Conservation (phyloP, 2,329 filamentous ascomycete species). For the Rasamsonia emersonii region DNA sequence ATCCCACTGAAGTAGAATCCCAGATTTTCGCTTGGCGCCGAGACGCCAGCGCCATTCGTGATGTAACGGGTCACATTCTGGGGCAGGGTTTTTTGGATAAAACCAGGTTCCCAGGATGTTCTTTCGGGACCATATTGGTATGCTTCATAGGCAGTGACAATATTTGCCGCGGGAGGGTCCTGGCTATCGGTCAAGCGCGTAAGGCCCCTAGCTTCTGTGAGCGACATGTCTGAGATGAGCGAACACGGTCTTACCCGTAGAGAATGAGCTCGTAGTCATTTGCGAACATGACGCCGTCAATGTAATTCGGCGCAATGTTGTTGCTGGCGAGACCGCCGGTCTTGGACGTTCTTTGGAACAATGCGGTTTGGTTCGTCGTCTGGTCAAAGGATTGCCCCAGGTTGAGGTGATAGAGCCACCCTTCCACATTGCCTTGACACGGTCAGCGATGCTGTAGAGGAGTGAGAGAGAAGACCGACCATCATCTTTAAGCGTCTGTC, state of each 20-base stretch:
- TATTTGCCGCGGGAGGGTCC: slow-evolving; percentile 32
- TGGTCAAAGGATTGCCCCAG: slow-evolving; percentile 49
- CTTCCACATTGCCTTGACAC: slow-evolving; percentile 43
- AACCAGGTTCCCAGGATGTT: slow-evolving; percentile 37
- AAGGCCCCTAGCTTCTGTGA: slow-evolving; percentile 35
- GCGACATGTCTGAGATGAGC: neutral
- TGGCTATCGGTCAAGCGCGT: slow-evolving; percentile 27
- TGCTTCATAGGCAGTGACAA: slow-evolving; percentile 44
- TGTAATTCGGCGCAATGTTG: slow-evolving; percentile 48
- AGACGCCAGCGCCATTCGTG: slow-evolving; percentile 56
- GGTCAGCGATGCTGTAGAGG: slow-evolving; percentile 3
- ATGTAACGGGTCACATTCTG: slow-evolving; percentile 51
- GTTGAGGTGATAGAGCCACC: slow-evolving; percentile 51
- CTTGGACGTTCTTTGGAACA: slow-evolving; percentile 45
- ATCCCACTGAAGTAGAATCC: slow-evolving; percentile 65
- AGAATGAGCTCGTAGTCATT: slow-evolving; percentile 57
- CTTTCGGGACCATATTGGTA: slow-evolving; percentile 45
- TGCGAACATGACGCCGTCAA: slow-evolving; percentile 56
- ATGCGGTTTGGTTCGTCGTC: slow-evolving; percentile 43
- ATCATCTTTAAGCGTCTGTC: slow-evolving; percentile 33
- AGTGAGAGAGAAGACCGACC: slow-evolving; percentile 20
- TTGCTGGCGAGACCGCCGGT: slow-evolving; percentile 41
- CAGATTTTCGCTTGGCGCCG: slow-evolving; percentile 59
- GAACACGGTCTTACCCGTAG: slow-evolving; percentile 43
- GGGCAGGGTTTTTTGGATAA: slow-evolving; percentile 34